phyloP scores from a whole-genome alignment of 1,139 yeast genomes.

The Suhomyces atakaporum region DNA sequence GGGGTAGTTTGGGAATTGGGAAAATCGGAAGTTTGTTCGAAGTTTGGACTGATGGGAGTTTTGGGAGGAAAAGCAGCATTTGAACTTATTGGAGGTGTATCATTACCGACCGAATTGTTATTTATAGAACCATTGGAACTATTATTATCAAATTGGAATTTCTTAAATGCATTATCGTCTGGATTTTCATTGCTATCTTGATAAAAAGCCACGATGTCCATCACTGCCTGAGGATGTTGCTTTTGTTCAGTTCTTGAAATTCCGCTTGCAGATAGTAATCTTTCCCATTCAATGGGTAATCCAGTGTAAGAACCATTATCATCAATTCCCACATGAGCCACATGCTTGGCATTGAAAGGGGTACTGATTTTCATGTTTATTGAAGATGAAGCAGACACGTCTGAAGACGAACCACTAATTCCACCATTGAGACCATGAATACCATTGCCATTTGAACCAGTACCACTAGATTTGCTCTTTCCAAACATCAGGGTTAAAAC shows the following conservation, averaged over 20 bases:
- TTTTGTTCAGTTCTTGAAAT: conserved; percentile 82
- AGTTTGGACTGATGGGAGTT: conserved; percentile 10
- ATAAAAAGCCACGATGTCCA: conserved; percentile 88
- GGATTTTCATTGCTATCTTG: conserved; percentile 65
- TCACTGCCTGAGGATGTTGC: conserved; percentile 90
- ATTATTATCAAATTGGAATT: conserved; percentile 51
- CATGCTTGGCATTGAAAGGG: conserved; percentile 88
- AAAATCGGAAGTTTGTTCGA: conserved; percentile 3
- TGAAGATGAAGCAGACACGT: conserved; percentile 24
- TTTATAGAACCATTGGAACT: conserved; percentile 24
- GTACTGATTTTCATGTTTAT: conserved; percentile 71
- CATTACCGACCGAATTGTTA: conserved; percentile 9
- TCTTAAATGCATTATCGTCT: conserved; percentile 74
- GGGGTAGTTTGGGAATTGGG: conserved; percentile 8
- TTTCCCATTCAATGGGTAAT: conserved; percentile 90
- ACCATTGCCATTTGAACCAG: conserved; percentile 4
- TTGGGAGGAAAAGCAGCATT: conserved; percentile 18
- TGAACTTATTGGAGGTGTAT: conserved; percentile 17
- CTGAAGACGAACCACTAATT: conserved; percentile 17
- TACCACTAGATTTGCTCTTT: conserved; percentile 22
- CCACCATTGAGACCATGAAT: conserved; percentile 6
- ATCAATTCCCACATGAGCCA: conserved; percentile 91
- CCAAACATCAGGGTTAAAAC: conserved; percentile 47
- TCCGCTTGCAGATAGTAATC: conserved; percentile 79
- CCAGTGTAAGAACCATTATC: conserved; percentile 89